These are phyloP conservation scores for Cercospora sp. DNA, from an alignment of 2,329 filamentous ascomycete genomes.

Conservation along the genomic window DNA sequence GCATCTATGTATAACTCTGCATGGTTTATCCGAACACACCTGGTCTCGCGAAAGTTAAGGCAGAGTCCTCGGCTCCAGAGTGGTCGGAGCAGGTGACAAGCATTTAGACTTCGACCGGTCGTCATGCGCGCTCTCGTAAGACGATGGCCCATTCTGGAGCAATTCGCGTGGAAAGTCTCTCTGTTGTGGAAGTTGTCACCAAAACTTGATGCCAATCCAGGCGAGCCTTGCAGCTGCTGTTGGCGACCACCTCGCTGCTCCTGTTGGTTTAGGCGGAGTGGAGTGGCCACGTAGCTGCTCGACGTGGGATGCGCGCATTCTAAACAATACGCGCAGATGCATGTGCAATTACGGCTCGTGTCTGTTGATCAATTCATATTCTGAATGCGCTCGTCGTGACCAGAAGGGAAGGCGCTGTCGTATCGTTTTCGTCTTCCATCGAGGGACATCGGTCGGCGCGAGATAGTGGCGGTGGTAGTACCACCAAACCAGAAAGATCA, in stretches of 20 bases:
- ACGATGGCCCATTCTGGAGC: background rate
- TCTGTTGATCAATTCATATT: conserved; percentile 37
- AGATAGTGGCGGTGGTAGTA: conserved; percentile 50
- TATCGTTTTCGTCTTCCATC: conserved; percentile 32
- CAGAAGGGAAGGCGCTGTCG: conserved; percentile 34
- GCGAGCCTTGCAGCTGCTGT: background rate
- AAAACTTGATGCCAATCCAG: background rate
- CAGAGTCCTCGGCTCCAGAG: background rate
- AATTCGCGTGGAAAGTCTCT: background rate
- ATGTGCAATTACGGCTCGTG: conserved; percentile 30
- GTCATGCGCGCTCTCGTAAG: conserved; percentile 4
- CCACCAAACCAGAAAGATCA: conserved; percentile 54
- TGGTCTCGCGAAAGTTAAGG: background rate
- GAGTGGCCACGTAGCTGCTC: background rate
- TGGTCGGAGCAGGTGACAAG: background rate
- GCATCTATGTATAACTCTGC: background rate
- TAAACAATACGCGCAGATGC: background rate
- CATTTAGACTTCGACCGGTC: background rate
- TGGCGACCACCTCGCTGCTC: background rate
- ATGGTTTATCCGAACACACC: background rate
- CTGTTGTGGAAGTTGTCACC: background rate
- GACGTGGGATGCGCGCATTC: background rate
- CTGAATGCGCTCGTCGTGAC: conserved; percentile 31
- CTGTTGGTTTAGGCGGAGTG: background rate
- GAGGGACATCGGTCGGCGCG: conserved; percentile 26